A percentile compares a stretch with the other conserved stretches of the same genome.
Conservation (phyloP, 2,329 filamentous ascomycete genomes). For the Catunica adiposa region DNA sequence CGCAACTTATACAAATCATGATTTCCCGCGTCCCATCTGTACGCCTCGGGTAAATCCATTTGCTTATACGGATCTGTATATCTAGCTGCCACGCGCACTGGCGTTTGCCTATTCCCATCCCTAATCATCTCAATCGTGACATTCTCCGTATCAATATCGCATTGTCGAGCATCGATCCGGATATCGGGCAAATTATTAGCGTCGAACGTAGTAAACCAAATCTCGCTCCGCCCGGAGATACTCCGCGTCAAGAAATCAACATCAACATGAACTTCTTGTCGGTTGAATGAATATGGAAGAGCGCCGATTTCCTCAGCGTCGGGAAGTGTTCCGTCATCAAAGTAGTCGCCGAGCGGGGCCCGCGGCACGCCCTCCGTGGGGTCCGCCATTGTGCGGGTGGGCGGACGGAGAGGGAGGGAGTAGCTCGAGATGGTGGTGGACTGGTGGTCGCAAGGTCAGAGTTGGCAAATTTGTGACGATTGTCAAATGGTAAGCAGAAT, state of each 20-base stretch:
- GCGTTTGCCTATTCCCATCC: slow-evolving; percentile 20
- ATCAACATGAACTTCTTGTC: slow-evolving; percentile 80
- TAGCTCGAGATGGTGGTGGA: background rate
- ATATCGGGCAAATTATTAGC: slow-evolving; percentile 41
- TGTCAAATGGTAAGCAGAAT: too few species aligned
- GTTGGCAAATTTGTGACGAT: too few species aligned
- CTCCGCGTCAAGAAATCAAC: slow-evolving; percentile 65
- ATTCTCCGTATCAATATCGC: slow-evolving; percentile 36
- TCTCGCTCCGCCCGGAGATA: slow-evolving; percentile 63
- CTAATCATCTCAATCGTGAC: slow-evolving; percentile 32
- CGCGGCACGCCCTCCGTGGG: background rate
- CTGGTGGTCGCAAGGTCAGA: too few species aligned
- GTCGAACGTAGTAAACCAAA: slow-evolving; percentile 53
- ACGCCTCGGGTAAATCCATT: slow-evolving; percentile 42
- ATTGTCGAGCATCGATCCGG: slow-evolving; percentile 45
- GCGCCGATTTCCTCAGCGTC: slow-evolving; percentile 23
- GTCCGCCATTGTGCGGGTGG: background rate
- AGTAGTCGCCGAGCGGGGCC: background rate
- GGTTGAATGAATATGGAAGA: slow-evolving; percentile 41
- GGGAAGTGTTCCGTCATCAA: slow-evolving; percentile 20
- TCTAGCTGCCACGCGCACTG: slow-evolving; percentile 19
- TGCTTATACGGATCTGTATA: slow-evolving; percentile 52
- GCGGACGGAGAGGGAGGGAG: background rate
- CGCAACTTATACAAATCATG: slow-evolving; percentile 57
- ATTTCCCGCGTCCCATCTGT: slow-evolving; percentile 53